phyloP scores from a whole-genome alignment of 768 basidiomycete species.

The Trametes elegans region DNA sequence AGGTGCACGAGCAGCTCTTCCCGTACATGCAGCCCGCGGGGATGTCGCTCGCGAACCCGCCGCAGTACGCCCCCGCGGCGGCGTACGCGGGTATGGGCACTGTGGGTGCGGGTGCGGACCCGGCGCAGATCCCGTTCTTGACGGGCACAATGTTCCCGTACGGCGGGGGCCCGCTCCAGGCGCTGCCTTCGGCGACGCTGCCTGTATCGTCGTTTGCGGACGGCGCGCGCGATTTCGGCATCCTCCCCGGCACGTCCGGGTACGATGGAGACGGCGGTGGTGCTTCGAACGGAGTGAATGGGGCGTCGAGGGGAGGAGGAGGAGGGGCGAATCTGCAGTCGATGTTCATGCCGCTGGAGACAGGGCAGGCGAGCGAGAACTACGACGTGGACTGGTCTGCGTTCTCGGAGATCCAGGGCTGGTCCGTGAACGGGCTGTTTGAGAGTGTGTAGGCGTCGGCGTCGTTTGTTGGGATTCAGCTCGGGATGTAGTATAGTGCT shows the following conservation, averaged over 20 bases:
- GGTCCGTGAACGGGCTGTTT: constrained; percentile 3
- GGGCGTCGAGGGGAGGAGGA: too few species aligned
- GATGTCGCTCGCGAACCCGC: neutral
- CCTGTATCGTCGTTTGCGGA: constrained; percentile 2
- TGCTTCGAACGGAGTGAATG: too few species aligned
- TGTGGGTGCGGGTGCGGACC: too few species aligned
- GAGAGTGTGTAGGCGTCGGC: neutral
- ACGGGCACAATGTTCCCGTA: neutral
- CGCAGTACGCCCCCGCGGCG: neutral
- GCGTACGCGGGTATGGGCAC: too few species aligned
- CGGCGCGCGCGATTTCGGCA: constrained; percentile 2
- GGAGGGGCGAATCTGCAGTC: constrained; percentile 1
- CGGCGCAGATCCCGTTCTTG: constrained; percentile 15
- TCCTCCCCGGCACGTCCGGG: neutral
- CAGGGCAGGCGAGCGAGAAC: constrained; percentile 20
- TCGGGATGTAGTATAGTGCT: neutral
- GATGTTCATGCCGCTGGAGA: constrained; percentile 23
- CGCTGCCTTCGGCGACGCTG: neutral
- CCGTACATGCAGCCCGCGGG: too few species aligned
- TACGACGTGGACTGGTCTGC: constrained; percentile 24
- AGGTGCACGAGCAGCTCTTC: too few species aligned
- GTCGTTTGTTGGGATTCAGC: neutral
- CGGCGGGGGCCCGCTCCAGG: neutral
- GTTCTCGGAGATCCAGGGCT: constrained; percentile 11
- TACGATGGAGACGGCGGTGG: neutral